A percentile compares a stretch with the other conserved stretches of the same genome.
phyloP scores from a whole-genome alignment of 495 filamentous ascomycete species.

The Podospora conica region DNA sequence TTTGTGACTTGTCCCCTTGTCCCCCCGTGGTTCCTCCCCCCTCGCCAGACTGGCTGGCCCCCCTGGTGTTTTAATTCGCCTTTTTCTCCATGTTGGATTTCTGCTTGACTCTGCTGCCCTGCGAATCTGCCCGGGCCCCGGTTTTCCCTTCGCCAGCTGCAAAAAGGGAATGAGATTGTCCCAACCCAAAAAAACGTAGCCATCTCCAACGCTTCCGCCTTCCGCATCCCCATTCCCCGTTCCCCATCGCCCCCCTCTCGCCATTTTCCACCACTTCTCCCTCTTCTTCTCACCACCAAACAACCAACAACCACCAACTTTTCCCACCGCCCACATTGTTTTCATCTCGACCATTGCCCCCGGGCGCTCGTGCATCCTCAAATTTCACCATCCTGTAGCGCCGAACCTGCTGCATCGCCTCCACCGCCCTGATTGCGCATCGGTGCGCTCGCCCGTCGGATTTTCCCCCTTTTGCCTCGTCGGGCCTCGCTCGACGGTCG shows the following conservation, averaged over 20 bases:
- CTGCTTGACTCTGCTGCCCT: constrained; percentile 38
- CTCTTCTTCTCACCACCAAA: constrained; percentile 27
- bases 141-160: constrained; percentile 43
- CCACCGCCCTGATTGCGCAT: constrained; percentile 12
- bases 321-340: constrained; percentile 33
- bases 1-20: too few species aligned
- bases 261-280: constrained; percentile 24
- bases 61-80: constrained; percentile 42
- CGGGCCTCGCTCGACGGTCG: constrained; percentile 13
- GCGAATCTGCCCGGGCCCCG: constrained; percentile 36
- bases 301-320: constrained; percentile 45
- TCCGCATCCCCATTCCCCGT: too few species aligned
- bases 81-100: constrained; percentile 41
- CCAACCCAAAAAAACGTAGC: constrained; percentile 35
- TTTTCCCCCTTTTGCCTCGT: constrained; percentile 17
- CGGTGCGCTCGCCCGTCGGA: constrained; percentile 12
- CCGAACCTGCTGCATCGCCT: constrained; percentile 28
- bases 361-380: constrained; percentile 27
- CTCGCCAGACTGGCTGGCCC: constrained; percentile 13
- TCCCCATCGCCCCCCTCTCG: constrained; percentile 8
- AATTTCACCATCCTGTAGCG: constrained; percentile 19
- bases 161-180: constrained; percentile 33
- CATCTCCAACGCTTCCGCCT: constrained; percentile 43
- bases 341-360: constrained; percentile 40
- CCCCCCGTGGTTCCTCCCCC: constrained; percentile 3